These are phyloP conservation scores for Barnettozyma salicaria DNA, from an alignment of 805 yeast species.

Conservation along the genomic window DNA sequence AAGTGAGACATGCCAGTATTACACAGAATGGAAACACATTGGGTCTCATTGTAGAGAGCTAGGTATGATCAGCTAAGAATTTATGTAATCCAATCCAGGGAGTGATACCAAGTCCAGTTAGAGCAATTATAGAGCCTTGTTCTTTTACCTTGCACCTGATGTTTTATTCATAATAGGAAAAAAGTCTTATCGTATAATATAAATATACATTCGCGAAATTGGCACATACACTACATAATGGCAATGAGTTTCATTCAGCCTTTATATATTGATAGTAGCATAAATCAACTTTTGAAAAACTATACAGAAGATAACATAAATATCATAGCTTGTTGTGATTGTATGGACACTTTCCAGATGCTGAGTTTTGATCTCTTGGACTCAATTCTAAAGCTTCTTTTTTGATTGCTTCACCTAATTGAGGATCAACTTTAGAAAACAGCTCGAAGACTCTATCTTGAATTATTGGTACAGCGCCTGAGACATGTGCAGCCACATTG, in stretches of 20 bases:
- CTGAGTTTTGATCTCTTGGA: slow-evolving; percentile 18
- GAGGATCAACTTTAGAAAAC: slow-evolving; percentile 67
- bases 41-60: neutral
- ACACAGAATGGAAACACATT: neutral
- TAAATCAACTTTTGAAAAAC: neutral
- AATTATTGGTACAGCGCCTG: slow-evolving; percentile 62
- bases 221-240: no score
- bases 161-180: no score
- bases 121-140: no score
- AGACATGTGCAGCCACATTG: slow-evolving; percentile 73
- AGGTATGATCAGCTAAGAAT: no score
- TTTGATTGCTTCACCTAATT: slow-evolving; percentile 62
- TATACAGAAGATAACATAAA: slow-evolving; percentile 1
- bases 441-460: slow-evolving; percentile 75
- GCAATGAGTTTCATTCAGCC: no score
- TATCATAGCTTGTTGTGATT: slow-evolving; percentile 18
- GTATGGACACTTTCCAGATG: slow-evolving; percentile 20
- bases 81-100: no score
- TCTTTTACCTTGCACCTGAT: no score
- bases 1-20: neutral
- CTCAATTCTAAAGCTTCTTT: slow-evolving; percentile 48
- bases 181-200: no score
- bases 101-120: no score
- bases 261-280: no score
- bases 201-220: no score